Conservation (phyloP, 192 early-diverging fungal species). For the Ambispora gerdemannii region DNA sequence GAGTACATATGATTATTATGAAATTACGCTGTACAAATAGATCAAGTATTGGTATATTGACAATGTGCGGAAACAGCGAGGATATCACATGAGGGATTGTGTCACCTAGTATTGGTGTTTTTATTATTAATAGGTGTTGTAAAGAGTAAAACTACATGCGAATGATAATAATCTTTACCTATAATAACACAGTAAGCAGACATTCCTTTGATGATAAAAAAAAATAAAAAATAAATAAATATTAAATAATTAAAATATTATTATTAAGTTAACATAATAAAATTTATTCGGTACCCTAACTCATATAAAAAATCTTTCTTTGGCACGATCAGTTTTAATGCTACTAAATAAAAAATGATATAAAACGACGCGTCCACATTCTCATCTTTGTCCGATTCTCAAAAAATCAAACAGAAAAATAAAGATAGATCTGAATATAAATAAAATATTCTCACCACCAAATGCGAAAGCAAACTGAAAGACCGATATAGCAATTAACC, state of each 20-base stretch:
- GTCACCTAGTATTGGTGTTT: constrained; percentile 62
- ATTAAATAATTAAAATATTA: not conserved
- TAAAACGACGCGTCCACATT: no score
- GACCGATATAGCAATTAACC: constrained; percentile 73
- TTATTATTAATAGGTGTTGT: not conserved
- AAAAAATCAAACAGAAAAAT: no score
- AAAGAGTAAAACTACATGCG: not conserved
- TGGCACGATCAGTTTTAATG: no score
- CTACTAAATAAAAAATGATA: no score
- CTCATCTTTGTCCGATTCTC: no score
- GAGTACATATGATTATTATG: constrained; percentile 75
- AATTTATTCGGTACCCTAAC: no score
- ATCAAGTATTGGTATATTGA: constrained; percentile 49
- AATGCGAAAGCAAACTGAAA: constrained; percentile 94
- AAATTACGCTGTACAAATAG: constrained; percentile 66
- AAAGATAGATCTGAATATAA: no score
- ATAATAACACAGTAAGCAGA: constrained; percentile 28
- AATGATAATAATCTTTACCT: constrained; percentile 4
- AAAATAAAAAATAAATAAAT: constrained; percentile 7
- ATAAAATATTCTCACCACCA: constrained; percentile 76
- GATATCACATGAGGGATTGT: constrained; percentile 82
- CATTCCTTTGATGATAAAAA: constrained; percentile 12
- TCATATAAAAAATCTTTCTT: no score
- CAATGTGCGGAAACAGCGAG: constrained; percentile 62
- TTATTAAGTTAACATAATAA: constrained; percentile 37